Conservation (phyloP, 768 basidiomycete genomes). For the Hypholoma fasciculare region DNA sequence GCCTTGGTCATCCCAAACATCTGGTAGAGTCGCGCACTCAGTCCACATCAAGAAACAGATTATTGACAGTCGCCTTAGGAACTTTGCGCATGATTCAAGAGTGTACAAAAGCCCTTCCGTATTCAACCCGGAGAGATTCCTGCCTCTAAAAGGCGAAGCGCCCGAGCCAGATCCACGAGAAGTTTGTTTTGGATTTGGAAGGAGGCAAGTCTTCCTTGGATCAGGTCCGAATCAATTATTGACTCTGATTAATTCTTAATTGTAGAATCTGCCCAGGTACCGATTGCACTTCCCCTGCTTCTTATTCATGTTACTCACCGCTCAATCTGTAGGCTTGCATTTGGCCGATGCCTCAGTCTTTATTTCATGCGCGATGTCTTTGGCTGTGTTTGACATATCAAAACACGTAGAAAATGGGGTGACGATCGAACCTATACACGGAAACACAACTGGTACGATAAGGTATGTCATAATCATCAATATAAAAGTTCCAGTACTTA, state of each 20-base stretch:
- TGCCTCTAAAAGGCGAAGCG: conserved; percentile 38
- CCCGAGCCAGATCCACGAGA: conserved; percentile 59
- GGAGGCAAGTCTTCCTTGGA: conserved; percentile 42
- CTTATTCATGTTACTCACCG: conserved; percentile 5
- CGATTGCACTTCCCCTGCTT: conserved; percentile 1
- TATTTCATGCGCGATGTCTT: conserved; percentile 49
- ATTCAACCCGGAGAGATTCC: conserved; percentile 64
- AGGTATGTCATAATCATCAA: conserved; percentile 36
- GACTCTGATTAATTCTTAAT: conserved; percentile 3
- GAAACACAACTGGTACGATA: conserved; percentile 63
- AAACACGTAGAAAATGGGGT: conserved; percentile 46
- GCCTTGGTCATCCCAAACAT: conserved; percentile 53
- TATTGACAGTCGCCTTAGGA: conserved; percentile 29
- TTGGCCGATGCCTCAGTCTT: conserved; percentile 57
- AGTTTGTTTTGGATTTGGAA: conserved; percentile 70
- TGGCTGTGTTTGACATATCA: conserved; percentile 52
- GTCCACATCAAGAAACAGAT: not conserved
- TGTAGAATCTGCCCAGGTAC: conserved; percentile 50
- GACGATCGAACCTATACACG: conserved; percentile 51
- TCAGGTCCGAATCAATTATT: not conserved
- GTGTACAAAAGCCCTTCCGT: conserved; percentile 52
- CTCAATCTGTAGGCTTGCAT: conserved; percentile 39
- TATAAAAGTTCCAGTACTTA: not conserved
- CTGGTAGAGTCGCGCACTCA: conserved; percentile 30
- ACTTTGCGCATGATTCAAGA: conserved; percentile 53